Conservation (phyloP, 2,329 filamentous ascomycete species). For the Trichoderma atrobrunneum region DNA sequence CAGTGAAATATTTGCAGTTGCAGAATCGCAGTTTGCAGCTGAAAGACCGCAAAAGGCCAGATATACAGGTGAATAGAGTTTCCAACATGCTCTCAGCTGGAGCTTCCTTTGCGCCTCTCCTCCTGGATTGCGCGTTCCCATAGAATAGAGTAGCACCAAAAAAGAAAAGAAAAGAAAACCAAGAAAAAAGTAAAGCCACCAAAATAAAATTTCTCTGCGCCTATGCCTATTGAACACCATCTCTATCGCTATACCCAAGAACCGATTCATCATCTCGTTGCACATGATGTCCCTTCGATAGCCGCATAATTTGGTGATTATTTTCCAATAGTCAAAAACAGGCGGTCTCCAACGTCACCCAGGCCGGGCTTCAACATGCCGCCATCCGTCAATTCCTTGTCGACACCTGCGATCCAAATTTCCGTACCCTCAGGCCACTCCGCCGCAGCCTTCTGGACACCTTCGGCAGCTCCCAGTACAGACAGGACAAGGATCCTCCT, state of each 20-base stretch:
- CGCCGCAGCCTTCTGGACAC: slow-evolving; percentile 66
- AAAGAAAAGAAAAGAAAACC: background rate
- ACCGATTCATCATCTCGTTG: slow-evolving; percentile 14
- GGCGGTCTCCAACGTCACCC: slow-evolving; percentile 84
- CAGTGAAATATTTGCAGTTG: background rate
- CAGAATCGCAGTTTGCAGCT: too few species aligned
- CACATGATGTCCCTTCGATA: background rate
- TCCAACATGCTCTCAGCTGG: background rate
- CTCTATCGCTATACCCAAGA: slow-evolving; percentile 13
- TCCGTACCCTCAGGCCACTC: slow-evolving; percentile 77
- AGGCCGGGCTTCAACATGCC: slow-evolving; percentile 91
- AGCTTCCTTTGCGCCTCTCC: background rate
- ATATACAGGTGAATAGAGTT: background rate
- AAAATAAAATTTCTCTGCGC: background rate
- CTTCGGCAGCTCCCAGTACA: slow-evolving; percentile 69
- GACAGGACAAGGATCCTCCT: slow-evolving; percentile 72
- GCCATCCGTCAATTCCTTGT: slow-evolving; percentile 67
- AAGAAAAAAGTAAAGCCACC: background rate
- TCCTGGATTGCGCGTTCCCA: background rate
- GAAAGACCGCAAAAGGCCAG: background rate
- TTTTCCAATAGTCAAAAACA: slow-evolving; percentile 88
- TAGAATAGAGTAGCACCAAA: background rate
- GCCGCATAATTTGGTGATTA: slow-evolving; percentile 37
- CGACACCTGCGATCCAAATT: slow-evolving; percentile 80
- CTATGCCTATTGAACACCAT: slow-evolving; percentile 12